Evolutionary conservation across 495 filamentous ascomycete species (phyloP).

Genomic region (Pyrenopolyporus hunteri): DNA sequence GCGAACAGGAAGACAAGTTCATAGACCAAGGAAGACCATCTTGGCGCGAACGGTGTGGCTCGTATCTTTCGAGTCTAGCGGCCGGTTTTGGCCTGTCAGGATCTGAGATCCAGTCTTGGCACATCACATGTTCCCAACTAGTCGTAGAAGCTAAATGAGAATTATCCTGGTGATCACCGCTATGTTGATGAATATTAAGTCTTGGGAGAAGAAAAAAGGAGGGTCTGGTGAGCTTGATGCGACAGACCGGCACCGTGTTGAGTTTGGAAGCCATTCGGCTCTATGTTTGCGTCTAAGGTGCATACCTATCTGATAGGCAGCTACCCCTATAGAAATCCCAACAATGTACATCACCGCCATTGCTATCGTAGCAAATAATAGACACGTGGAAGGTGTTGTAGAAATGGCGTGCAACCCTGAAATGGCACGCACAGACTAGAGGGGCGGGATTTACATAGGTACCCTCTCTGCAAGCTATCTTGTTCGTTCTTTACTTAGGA

Average conservation of each 20-base stretch:
- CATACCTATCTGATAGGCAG: background rate
- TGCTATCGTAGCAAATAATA: background rate
- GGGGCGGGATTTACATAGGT: no score
- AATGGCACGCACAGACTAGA: conserved; percentile 25
- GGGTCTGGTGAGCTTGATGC: conserved; percentile 36
- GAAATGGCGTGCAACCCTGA: conserved; percentile 34
- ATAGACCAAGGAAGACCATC: conserved; percentile 9
- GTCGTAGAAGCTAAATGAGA: conserved; percentile 11
- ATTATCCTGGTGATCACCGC: conserved; percentile 24
- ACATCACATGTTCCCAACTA: conserved; percentile 35
- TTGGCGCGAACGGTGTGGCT: conserved; percentile 34
- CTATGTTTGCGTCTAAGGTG: background rate
- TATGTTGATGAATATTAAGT: conserved; percentile 7
- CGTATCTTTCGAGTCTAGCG: conserved; percentile 25
- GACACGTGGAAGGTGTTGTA: conserved; percentile 4
- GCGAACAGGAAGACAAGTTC: conserved; percentile 25
- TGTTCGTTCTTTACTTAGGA: no score
- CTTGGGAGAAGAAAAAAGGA: conserved; percentile 12
- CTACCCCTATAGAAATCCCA: no score
- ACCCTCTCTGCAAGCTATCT: no score
- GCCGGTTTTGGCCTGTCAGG: conserved; percentile 32
- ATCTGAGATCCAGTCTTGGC: conserved; percentile 37
- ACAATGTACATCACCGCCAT: background rate
- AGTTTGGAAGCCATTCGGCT: conserved; percentile 15
- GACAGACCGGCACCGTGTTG: conserved; percentile 1